Evolutionary conservation across 306 rosid genomes (phyloP), one percentile per base, ranked within the genome.

Genomic region (Cercis canadensis): DNA sequence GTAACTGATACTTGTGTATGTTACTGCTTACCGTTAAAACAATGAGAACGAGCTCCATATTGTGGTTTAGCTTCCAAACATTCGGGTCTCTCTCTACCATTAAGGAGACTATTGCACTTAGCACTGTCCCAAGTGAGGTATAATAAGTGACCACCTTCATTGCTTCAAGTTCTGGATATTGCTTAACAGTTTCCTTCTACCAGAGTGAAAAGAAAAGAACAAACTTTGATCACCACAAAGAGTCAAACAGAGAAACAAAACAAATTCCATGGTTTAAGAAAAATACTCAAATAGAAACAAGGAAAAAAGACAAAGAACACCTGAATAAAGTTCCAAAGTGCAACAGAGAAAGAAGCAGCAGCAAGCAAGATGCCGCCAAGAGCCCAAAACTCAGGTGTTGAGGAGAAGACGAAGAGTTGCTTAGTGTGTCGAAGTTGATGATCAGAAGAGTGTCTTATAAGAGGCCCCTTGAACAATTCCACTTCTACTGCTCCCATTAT

Each of bases 361-460:
- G 79, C 90, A 51, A 88, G 82, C 55, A 90, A 75, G 74, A 82
- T 37, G 50, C 98, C 98, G 73, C 96, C 97, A 44, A 87, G 76
- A 77, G 73, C 43, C 97, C 97, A 92, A 59, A 80, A 83, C 11
- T 90, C 96, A 1, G 89, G 84, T 9, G 76, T 57, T 46, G 92
- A 80, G 17, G 93, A 83, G 86, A 86, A 87, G 18, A 87, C 64
- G 14, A 87, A 64, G 58, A 74, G 72, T 65, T 74, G 80, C 31
- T 82, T 80, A 41, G 70, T 56, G 46, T 52, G 62, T 40, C 53
- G 60, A 62, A 84, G 82, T 52, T 75, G 10, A 69, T 69, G 85
- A 24, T 24, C 29, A 33, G 92, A 79, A 51, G 90, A 80, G 16
- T 65, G 79, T 60, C 85, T 65, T 37, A 88, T 60, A 0, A 80